Evolutionary conservation across 495 filamentous ascomycete genomes (phyloP).

Genomic region (Tuber melanosporum): DNA sequence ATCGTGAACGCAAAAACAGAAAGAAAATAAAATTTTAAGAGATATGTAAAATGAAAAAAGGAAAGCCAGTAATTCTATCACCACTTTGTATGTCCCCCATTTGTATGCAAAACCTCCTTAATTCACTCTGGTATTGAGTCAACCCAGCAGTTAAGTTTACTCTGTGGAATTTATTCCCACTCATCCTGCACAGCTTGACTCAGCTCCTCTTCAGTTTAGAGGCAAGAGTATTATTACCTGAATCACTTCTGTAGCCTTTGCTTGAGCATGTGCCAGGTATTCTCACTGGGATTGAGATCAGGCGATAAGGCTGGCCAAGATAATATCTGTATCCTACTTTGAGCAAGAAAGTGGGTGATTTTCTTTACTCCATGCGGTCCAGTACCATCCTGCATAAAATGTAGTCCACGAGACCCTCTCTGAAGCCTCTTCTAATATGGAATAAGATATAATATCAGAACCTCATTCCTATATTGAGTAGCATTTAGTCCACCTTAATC

Average conservation of each 20-base stretch:
- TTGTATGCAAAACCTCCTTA: too few relatives aligned
- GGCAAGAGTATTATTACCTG: neutral
- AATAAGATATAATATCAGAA: slow-evolving; percentile 9
- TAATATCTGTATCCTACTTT: neutral
- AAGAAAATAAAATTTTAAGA: neutral
- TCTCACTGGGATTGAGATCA: slow-evolving; percentile 18
- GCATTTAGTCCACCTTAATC: slow-evolving; percentile 7
- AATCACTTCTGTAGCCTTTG: too few relatives aligned
- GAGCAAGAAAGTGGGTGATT: slow-evolving; percentile 1
- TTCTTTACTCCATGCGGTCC: neutral
- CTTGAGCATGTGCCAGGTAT: slow-evolving; percentile 8
- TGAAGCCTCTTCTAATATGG: slow-evolving; percentile 5
- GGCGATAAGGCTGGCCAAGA: slow-evolving; percentile 7
- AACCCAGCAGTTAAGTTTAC: slow-evolving; percentile 5
- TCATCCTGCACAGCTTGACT: slow-evolving; percentile 4
- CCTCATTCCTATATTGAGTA: slow-evolving; percentile 6
- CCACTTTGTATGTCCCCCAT: neutral
- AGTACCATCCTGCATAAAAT: slow-evolving; percentile 11
- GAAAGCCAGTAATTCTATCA: neutral
- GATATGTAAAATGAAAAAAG: neutral
- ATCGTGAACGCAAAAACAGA: neutral
- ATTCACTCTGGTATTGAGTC: slow-evolving; percentile 6
- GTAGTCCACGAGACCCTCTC: neutral
- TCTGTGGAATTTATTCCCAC: slow-evolving; percentile 8
- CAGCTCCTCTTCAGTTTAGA: neutral